Conservation (phyloP, 1,284 basidiomycete species). For the Agroathelia rolfsii region DNA sequence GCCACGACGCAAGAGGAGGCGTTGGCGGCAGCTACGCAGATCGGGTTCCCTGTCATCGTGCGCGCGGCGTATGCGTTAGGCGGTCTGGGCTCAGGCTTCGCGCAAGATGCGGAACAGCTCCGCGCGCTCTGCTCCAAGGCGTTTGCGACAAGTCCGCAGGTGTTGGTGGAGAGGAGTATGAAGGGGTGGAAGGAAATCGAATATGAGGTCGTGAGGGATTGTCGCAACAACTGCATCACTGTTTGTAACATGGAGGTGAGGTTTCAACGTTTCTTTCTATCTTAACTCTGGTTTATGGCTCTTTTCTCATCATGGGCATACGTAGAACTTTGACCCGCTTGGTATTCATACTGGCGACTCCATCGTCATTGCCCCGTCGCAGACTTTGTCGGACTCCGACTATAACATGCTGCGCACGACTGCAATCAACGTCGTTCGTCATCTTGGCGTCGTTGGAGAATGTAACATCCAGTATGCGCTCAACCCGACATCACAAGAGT, state of each 20-base stretch:
- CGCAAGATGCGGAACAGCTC: conserved; percentile 90
- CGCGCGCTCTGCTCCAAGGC: conserved; percentile 90
- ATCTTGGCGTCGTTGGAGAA: conserved; percentile 97
- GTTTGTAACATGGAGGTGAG: conserved; percentile 99
- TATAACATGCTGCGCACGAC: conserved; percentile 99
- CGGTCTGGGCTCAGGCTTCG: conserved; percentile 97
- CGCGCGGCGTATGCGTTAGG: conserved; percentile 98
- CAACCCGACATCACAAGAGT: conserved; percentile 87
- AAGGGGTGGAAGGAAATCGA: conserved; percentile 99
- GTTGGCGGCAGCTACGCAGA: conserved; percentile 81
- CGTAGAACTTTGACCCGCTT: conserved; percentile 97
- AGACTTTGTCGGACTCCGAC: conserved; percentile 94
- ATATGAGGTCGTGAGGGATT: conserved; percentile 98
- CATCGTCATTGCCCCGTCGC: conserved; percentile 98
- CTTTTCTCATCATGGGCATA: conserved; percentile 7
- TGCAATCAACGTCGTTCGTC: conserved; percentile 94
- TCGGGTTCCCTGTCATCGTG: conserved; percentile 97
- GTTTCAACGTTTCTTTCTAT: conserved; percentile 10
- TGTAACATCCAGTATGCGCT: conserved; percentile 99
- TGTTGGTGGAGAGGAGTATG: conserved; percentile 95
- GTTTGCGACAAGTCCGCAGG: conserved; percentile 88
- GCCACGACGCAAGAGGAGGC: conserved; percentile 94
- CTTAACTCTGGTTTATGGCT: conserved; percentile 74
- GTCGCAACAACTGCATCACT: conserved; percentile 95
- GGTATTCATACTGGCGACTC: conserved; percentile 99